phyloP scores from a whole-genome alignment of 352 stramenopile genomes.

The Globisporangium polare region DNA sequence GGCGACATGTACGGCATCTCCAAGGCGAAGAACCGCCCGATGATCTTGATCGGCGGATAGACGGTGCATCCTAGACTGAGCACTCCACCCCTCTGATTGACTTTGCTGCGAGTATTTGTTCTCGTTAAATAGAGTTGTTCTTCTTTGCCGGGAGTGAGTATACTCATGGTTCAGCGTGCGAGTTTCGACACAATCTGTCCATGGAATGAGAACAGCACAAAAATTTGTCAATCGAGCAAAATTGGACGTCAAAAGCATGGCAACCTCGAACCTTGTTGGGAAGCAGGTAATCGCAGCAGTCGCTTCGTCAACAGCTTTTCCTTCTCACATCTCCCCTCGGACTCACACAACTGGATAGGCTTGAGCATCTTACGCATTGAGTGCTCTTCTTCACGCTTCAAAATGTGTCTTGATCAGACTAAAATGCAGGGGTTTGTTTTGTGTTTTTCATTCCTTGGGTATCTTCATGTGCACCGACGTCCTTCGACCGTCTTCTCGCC shows the following conservation, averaged over 20 bases:
- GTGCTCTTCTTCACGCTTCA: not conserved
- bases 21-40: constrained; percentile 92
- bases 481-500: not conserved
- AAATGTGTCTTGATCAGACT: not conserved
- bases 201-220: not conserved
- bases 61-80: not conserved
- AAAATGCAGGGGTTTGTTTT: constrained; percentile 1
- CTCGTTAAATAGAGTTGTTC: constrained; percentile 11
- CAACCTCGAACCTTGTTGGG: not conserved
- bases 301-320: not conserved
- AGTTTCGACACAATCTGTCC: not conserved
- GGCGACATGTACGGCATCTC: constrained; percentile 92
- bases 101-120: constrained; percentile 6
- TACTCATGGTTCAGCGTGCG: not conserved
- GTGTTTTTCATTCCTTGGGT: not conserved
- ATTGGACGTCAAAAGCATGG: not conserved
- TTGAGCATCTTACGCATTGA: not conserved
- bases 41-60: constrained; percentile 97
- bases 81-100: no score
- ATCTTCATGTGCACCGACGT: not conserved
- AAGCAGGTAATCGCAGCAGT: not conserved
- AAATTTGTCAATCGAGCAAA: not conserved
- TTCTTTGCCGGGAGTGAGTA: constrained; percentile 2
- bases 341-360: not conserved
- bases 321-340: not conserved